Evolutionary conservation across 495 filamentous ascomycete species (phyloP).

Genomic region (Immersiella caudata): DNA sequence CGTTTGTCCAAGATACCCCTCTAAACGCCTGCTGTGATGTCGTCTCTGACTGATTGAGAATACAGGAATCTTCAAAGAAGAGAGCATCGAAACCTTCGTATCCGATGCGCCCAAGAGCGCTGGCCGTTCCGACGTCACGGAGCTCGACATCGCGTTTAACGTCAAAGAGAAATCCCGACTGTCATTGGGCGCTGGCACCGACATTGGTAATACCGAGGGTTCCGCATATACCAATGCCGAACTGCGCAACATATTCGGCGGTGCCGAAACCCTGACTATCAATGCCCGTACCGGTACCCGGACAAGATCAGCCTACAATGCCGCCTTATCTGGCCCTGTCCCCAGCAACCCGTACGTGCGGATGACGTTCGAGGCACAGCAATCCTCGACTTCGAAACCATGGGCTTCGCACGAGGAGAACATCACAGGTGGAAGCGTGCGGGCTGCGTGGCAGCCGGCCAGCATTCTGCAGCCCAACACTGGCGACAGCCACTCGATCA

Average conservation of each 20-base stretch:
- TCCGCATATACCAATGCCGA: constrained; percentile 83
- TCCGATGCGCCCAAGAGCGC: constrained; percentile 61
- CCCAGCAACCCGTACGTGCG: constrained; percentile 76
- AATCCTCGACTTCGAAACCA: constrained; percentile 78
- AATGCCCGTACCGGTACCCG: constrained; percentile 86
- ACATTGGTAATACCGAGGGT: constrained; percentile 87
- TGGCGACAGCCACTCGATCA: constrained; percentile 70
- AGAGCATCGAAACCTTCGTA: constrained; percentile 77
- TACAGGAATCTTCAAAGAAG: constrained; percentile 83
- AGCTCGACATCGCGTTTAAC: constrained; percentile 74
- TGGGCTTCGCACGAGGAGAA: constrained; percentile 94
- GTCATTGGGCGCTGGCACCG: constrained; percentile 86
- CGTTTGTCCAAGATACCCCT: constrained; percentile 18
- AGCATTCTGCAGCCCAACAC: constrained; percentile 52
- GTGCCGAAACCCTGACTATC: constrained; percentile 80
- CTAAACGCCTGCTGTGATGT: not conserved
- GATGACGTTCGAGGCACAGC: constrained; percentile 72
- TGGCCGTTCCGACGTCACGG: constrained; percentile 63
- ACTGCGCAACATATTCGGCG: constrained; percentile 90
- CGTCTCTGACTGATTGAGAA: constrained; percentile 5
- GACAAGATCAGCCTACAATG: constrained; percentile 85
- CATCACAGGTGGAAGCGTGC: constrained; percentile 76
- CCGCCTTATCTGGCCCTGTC: constrained; percentile 78
- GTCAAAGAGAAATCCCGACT: constrained; percentile 79
- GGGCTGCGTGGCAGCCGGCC: constrained; percentile 66